Base-by-base conservation (phyloP, 2,329 filamentous ascomycete species). In the Atkinsonella hypoxylon region DNA sequence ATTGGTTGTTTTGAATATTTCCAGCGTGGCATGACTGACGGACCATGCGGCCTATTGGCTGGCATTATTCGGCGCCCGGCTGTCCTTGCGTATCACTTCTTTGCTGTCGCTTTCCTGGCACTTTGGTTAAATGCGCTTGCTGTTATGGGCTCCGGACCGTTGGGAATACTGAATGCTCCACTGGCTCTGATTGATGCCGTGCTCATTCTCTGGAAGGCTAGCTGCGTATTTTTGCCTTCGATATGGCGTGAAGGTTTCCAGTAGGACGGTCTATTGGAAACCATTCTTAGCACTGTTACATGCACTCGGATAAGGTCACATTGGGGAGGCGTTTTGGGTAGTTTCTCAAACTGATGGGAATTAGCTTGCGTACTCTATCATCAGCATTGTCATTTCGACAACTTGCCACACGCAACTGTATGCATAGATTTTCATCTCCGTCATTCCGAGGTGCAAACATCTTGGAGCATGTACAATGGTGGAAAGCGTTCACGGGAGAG, bases 1-100 rank as follows among this genome's bases (percentile, higher is more conserved):
- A 78, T 78, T 57, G 93, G 93, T 45, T 98, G 93, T 72, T 97
- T 97, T 72, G 74, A 77, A 31, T 98, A 98, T 70, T 98, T 98
- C 72, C 76, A 88, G 64, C 75, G 83, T 45, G 81, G 82, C 54
- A 81, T 82, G 67, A 78, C 89, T 20, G 81, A 87, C 55, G 89
- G 86, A 34, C 93, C 93, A 2, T 82, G 85, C 44, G 86, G 87
- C 31, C 72, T 98, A 53, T 75, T 98, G 9, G 88, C 81, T 0
- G 93, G 89, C 13, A 77, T 97, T 51, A 83, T 95, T 57, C 78
- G 83, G 47, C 78, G 82, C 49, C 93, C 93, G 0, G 67, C 82
- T 48, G 77, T 89, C 39, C 80, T 98, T 39, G 83, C 93, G 59
- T 87, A 85, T 64, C 93, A 98, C 69, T 98, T 98, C 72, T 98